Percentiles rank a stretch among this genome's conserved stretches.
These are phyloP conservation scores for Truncatella angustata DNA, from an alignment of 2,329 filamentous ascomycete species.

Conservation along the genomic window DNA sequence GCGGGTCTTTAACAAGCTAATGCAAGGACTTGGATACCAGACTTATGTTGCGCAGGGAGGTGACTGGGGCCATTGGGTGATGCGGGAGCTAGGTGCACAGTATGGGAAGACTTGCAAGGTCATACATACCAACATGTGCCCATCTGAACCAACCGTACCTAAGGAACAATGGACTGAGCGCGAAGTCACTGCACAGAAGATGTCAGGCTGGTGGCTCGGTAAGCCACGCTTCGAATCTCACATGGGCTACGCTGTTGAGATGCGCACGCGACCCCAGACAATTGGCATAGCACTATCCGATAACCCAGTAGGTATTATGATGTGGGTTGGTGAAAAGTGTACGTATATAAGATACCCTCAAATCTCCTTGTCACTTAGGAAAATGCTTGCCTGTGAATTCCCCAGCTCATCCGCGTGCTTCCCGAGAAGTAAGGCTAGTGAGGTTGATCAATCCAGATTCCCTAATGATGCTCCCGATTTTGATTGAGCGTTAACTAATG, in stretches of 20 bases:
- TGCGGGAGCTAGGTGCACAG: slow-evolving; percentile 32
- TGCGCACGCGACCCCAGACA: slow-evolving; percentile 40
- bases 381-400: too few relatives aligned
- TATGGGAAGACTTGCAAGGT: slow-evolving; percentile 32
- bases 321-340: slow-evolving; percentile 42
- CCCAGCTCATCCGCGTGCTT: too few relatives aligned
- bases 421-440: too few relatives aligned
- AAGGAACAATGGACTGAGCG: slow-evolving; percentile 27
- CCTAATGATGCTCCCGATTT: too few relatives aligned
- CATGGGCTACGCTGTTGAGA: slow-evolving; percentile 39
- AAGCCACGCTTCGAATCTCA: slow-evolving; percentile 27
- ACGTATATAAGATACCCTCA: too few relatives aligned
- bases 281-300: slow-evolving; percentile 40
- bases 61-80: slow-evolving; percentile 39
- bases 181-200: slow-evolving; percentile 28
- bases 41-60: slow-evolving; percentile 36
- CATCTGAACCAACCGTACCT: slow-evolving; percentile 30
- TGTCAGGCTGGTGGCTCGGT: slow-evolving; percentile 26
- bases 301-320: slow-evolving; percentile 40
- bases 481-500: too few relatives aligned
- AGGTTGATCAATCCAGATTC: too few relatives aligned
- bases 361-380: too few relatives aligned
- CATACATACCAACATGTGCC: slow-evolving; percentile 40
- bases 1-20: slow-evolving; percentile 34
- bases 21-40: slow-evolving; percentile 37